Base-by-base conservation (phyloP, 805 yeast species). In the Pichia kluyveri region DNA sequence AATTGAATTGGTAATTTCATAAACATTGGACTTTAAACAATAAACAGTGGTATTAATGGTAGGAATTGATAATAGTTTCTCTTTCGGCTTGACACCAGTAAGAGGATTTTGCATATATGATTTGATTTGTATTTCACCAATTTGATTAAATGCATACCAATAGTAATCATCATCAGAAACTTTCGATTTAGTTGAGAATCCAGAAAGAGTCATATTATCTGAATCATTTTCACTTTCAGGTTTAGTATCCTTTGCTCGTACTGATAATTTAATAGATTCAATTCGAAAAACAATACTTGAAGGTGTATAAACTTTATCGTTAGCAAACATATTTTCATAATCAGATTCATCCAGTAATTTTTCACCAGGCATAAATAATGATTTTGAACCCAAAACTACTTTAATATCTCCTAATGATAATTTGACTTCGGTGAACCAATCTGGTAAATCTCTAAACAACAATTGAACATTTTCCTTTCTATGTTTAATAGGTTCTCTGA, bases 381-480 rank as follows among this genome's bases (percentile, higher is more conserved):
- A 58, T 42, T 54, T 50, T 0, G 63, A 44, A 5, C 60, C 60
- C 1, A 54, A 15, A 31, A 40, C 47, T 3, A 57, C 7, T 11
- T 40, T 43, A 7, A 54, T 44, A 17, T 51, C 45, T 8, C 41
- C 40, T 2, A 57, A 3, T 12, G 48, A 45, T 5, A 71, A 15
- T 17, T 54, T 58, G 8, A 62, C 15, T 8, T 52, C 56, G 38
- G 61, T 60, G 27, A 72, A 60, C 62, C 67, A 64, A 1, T 40
- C 30, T 4, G 75, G 75, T 19, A 70, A 46, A 8, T 61, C 55
- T 12, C 51, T 46, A 58, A 71, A 54, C 48, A 53, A 7, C 53
- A 42, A 2, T 39, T 53, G 40, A 46, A 56, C 9, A 54, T 59
- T 36, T 6, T 32, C 32, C 14, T 27, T 11, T 10, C 23, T 15